Conservation (phyloP, 164 flowering plant genomes). For the Vitis rupestris region DNA sequence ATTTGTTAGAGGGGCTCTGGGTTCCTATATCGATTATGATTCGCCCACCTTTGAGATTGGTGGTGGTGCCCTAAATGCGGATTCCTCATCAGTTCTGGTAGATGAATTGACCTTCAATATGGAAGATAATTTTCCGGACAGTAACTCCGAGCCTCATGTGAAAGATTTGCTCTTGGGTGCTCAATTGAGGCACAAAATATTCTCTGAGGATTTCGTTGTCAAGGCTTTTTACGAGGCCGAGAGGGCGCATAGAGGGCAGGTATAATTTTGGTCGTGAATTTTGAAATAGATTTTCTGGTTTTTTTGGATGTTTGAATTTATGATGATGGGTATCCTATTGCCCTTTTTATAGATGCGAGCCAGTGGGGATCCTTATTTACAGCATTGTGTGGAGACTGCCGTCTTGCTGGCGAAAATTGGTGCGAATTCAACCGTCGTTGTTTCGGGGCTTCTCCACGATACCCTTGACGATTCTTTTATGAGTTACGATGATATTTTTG, state of each 20-base stretch:
- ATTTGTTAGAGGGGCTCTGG: constrained; percentile 64
- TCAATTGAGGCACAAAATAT: constrained; percentile 68
- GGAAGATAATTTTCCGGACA: constrained; percentile 60
- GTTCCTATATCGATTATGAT: constrained; percentile 71
- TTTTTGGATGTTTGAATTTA: neutral
- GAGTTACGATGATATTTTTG: constrained; percentile 55
- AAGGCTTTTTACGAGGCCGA: constrained; percentile 93
- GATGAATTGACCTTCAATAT: constrained; percentile 77
- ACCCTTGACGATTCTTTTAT: constrained; percentile 82
- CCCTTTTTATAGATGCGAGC: constrained; percentile 64
- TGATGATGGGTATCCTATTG: neutral
- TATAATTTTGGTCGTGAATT: constrained; percentile 14
- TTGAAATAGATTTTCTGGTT: neutral
- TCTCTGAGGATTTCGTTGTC: constrained; percentile 66
- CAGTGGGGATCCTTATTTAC: constrained; percentile 94
- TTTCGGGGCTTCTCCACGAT: constrained; percentile 95
- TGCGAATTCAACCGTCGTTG: constrained; percentile 84
- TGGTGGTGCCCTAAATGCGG: constrained; percentile 17
- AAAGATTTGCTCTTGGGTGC: constrained; percentile 63
- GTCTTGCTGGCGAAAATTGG: constrained; percentile 77
- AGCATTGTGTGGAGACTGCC: constrained; percentile 94
- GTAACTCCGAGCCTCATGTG: constrained; percentile 43
- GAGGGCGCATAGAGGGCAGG: constrained; percentile 97
- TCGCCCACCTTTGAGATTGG: constrained; percentile 38
- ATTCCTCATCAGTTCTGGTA: constrained; percentile 21